Base-by-base conservation (phyloP, 352 stramenopile genomes). In the Globisporangium canariense region DNA sequence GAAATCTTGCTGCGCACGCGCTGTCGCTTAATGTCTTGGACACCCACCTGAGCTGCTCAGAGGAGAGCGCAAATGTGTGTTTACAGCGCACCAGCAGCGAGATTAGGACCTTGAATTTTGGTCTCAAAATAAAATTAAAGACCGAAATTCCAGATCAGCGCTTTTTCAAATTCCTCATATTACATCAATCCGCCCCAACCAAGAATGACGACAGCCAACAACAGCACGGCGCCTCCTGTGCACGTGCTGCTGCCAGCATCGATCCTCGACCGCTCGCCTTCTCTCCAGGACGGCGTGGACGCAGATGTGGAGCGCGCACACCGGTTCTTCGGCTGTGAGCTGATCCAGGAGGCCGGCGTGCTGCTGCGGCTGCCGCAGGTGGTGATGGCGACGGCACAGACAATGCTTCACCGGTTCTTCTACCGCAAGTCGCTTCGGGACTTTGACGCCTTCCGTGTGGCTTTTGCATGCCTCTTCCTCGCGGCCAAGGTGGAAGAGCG, bases 401-500 rank as follows among this genome's bases (percentile, higher is more conserved):
- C 84, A 28, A 78, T 97, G 53, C 74, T 97, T 10, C 92, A 98
- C 49, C 82, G 92, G 36, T 98, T 98, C 72, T 97, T 87, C 66
- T 94, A 89, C 65, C 82, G 87, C 61, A 83, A 92, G 75, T 95
- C 85, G 30, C 66, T 96, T 41, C 71, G 69, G 20, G 74, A 93
- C 10, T 97, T 97, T 60, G 92, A 98, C 67, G 89, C 87, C 18
- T 97, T 98, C 64, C 91, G 86, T 43, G 87, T 88, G 20, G 89
- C 91, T 18, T 85, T 97, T 41, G 89, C 80, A 34, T 97, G 88
- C 56, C 70, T 97, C 0, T 95, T 98, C 53, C 69, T 98, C 32
- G 89, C 91, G 1, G 78, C 86, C 5, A 98, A 98, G 59, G 82
- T 96, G 28, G 92, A 98, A 65, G 92, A 97, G 73, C 79, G 86